Base-by-base conservation (phyloP, 805 yeast species). In the Candida gorgasii region DNA sequence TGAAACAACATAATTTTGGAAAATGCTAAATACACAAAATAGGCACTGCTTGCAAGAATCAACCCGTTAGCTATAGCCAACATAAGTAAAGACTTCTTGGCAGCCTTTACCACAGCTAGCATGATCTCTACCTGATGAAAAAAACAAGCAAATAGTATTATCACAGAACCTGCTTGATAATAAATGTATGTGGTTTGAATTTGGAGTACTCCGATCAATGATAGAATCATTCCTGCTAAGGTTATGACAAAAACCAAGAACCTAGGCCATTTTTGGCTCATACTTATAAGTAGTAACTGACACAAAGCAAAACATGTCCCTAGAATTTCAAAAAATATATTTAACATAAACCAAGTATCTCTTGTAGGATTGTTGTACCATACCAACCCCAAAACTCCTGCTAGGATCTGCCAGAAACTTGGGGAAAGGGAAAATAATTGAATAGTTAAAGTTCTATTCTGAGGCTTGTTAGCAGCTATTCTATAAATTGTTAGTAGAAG, bases 161-260 rank as follows among this genome's bases (percentile, higher is more conserved):
- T 23, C 30, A 31, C 41, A 9, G 43, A 26, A 3, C 48, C 48
- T n/a, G 41, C 48, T 28, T 45, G 34, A 19, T 45, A 45, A 36
- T 45, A 45, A 12, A 39, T 16, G 22, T 23, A 45, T 3, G 45
- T 38, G 13, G 34, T 16, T 14, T 20, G 11, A 6, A 42, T 29
- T 36, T 45, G 40, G 6, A 45, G 35, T 9, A 40, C 28, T 4
- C 48, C 48, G 1, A 42, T 30, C 5, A 45, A 34, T 13, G 41
- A 39, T 20, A 45, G 12, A 11, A 39, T 33, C 20, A 17, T 4
- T 6, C 43, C 48, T 19, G 37, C 41, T 8, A 45, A 17, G 4
- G 12, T 24, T 13, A 45, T 6, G 2, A 45, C 12, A 3, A 33
- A 17, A 5, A 26, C 19, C n/a, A 28, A 3, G 19, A 41, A 45